Conservation (phyloP, 2,329 filamentous ascomycete species). For the Neonectria faginata region DNA sequence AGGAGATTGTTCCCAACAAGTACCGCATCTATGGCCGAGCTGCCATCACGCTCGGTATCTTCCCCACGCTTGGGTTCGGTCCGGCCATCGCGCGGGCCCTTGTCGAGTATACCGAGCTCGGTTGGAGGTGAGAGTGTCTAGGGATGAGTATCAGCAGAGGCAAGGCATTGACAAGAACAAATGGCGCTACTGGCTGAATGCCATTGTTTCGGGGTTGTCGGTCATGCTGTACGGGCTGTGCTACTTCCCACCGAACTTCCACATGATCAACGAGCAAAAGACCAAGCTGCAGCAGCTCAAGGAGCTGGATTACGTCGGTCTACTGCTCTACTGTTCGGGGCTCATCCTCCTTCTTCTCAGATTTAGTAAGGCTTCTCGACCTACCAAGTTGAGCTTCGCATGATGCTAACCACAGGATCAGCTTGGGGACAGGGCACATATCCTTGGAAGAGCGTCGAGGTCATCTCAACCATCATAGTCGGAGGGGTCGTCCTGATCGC, state of each 20-base stretch:
- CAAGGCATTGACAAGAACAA: neutral
- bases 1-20: conserved; percentile 14
- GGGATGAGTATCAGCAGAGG: neutral
- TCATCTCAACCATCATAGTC: neutral
- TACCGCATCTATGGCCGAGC: conserved; percentile 1
- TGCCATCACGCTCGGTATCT: neutral
- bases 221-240: conserved; percentile 3
- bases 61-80: conserved; percentile 4
- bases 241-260: conserved; percentile 7
- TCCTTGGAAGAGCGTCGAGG: neutral
- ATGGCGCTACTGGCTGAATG: conserved; percentile 8
- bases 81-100: neutral
- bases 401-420: neutral
- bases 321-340: neutral
- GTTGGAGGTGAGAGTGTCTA: neutral
- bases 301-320: neutral
- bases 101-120: neutral
- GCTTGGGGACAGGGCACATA: conserved; percentile 5
- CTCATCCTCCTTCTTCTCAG: conserved; percentile 1
- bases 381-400: neutral
- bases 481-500: neutral
- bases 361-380: neutral
- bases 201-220: conserved; percentile 6
- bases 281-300: neutral
- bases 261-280: neutral